A percentile compares a stretch with the other conserved stretches of the same genome.
Evolutionary conservation across 179 eudicot genomes (phyloP).

Genomic region (Vitellaria paradoxa): DNA sequence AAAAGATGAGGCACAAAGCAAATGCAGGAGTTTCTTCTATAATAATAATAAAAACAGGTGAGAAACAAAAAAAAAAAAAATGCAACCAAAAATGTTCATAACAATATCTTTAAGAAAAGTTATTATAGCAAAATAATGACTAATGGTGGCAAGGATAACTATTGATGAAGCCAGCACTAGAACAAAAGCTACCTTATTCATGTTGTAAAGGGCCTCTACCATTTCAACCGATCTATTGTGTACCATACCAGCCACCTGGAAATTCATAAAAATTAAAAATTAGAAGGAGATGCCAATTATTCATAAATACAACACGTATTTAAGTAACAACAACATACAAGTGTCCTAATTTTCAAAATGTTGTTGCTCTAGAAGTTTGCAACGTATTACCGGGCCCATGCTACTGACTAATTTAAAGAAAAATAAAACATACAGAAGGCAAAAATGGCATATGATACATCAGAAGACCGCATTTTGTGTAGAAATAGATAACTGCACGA

Average conservation of each 20-base stretch:
- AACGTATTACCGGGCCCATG: not conserved
- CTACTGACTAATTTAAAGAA: not conserved
- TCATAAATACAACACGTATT: not conserved
- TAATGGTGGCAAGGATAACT: not conserved
- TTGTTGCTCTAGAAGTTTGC: not conserved
- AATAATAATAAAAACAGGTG: too few species aligned
- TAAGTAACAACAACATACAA: not conserved
- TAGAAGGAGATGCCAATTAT: not conserved
- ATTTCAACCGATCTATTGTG: slow-evolving; percentile 47
- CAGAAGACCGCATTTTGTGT: not conserved
- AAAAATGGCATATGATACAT: not conserved
- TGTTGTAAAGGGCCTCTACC: slow-evolving; percentile 58
- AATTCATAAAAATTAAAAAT: slow-evolving; percentile 8
- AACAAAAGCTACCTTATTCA: slow-evolving; percentile 44
- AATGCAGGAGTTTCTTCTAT: too few species aligned
- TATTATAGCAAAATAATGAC: not conserved
- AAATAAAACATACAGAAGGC: not conserved
- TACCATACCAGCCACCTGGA: slow-evolving; percentile 43
- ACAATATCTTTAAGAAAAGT: not conserved
- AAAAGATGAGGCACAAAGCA: not conserved
- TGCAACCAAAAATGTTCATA: not conserved
- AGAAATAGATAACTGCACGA: not conserved
- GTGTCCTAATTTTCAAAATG: not conserved
- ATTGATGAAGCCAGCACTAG: not conserved
- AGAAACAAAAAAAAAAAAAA: not conserved